Evolutionary conservation across 2,329 filamentous ascomycete species (phyloP).

Genomic region (Pseudocercospora crystallina): DNA sequence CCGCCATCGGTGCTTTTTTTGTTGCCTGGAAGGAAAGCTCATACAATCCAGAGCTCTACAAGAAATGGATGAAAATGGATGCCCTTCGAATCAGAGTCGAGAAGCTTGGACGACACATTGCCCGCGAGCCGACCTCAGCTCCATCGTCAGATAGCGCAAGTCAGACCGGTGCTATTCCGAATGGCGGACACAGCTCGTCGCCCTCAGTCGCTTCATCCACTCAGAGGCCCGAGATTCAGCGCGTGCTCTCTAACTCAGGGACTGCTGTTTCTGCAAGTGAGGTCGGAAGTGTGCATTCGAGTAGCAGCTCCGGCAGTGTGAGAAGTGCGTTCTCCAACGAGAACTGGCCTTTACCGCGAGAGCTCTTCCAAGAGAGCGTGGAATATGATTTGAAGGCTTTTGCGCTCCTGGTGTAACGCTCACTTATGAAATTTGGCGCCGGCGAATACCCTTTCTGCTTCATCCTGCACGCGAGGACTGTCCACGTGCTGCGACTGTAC

Average conservation of each 20-base stretch:
- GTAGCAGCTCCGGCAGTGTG: conserved; percentile 7
- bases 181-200: no score
- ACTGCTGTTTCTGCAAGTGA: background rate
- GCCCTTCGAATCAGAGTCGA: conserved; percentile 8
- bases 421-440: no score
- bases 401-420: conserved; percentile 12
- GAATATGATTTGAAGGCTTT: conserved; percentile 11
- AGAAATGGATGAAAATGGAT: conserved; percentile 13
- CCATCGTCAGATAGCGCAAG: background rate
- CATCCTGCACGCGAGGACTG: no score
- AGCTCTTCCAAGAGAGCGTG: conserved; percentile 8
- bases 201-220: no score
- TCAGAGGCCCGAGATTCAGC: no score
- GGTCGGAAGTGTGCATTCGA: conserved; percentile 5
- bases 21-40: conserved; percentile 16
- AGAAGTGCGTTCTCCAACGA: conserved; percentile 8
- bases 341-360: conserved; percentile 13
- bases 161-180: background rate
- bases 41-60: conserved; percentile 12
- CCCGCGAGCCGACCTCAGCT: no score
- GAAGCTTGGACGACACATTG: background rate
- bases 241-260: no score
- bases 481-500: no score
- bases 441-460: no score
- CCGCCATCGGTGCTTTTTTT: conserved; percentile 16